These are phyloP conservation scores for Cercophora samala DNA, from an alignment of 495 filamentous ascomycete species.

Conservation along the genomic window DNA sequence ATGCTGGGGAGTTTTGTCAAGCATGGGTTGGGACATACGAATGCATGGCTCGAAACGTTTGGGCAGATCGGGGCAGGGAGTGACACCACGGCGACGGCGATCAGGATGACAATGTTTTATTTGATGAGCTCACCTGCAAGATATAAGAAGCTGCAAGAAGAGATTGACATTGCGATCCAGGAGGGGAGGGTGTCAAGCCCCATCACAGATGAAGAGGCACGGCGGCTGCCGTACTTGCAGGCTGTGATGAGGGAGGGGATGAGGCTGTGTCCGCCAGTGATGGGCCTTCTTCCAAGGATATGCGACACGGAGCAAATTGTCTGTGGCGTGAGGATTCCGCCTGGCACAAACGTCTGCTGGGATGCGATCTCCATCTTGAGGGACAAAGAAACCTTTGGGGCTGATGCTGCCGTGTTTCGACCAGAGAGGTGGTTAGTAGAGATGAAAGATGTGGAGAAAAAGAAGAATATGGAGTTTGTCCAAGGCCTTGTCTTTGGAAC, in stretches of 20 bases:
- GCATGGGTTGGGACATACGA: constrained; percentile 26
- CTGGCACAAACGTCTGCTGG: constrained; percentile 49
- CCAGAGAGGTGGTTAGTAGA: constrained; percentile 53
- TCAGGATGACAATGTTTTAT: constrained; percentile 53
- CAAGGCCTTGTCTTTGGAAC: constrained; percentile 29
- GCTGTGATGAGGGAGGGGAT: constrained; percentile 53
- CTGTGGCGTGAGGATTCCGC: constrained; percentile 43
- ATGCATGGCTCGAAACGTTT: constrained; percentile 37
- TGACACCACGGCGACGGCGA: constrained; percentile 61
- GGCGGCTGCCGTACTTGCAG: constrained; percentile 42
- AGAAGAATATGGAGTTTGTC: constrained; percentile 34
- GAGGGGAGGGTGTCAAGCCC: constrained; percentile 34
- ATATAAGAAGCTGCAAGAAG: constrained; percentile 53
- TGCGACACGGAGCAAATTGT: constrained; percentile 49
- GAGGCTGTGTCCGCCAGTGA: constrained; percentile 42
- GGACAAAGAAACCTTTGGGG: constrained; percentile 34
- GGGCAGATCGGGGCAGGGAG: constrained; percentile 55
- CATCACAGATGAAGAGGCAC: constrained; percentile 41
- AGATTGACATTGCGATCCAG: constrained; percentile 49
- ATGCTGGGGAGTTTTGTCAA: constrained; percentile 42
- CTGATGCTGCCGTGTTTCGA: constrained; percentile 43
- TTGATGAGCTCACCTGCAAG: constrained; percentile 45
- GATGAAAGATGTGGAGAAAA: constrained; percentile 21
- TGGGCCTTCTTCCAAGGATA: constrained; percentile 44
- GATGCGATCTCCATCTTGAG: constrained; percentile 37